Evolutionary conservation across 2,329 filamentous ascomycete genomes (phyloP).

Genomic region (Thielaviopsis populi): DNA sequence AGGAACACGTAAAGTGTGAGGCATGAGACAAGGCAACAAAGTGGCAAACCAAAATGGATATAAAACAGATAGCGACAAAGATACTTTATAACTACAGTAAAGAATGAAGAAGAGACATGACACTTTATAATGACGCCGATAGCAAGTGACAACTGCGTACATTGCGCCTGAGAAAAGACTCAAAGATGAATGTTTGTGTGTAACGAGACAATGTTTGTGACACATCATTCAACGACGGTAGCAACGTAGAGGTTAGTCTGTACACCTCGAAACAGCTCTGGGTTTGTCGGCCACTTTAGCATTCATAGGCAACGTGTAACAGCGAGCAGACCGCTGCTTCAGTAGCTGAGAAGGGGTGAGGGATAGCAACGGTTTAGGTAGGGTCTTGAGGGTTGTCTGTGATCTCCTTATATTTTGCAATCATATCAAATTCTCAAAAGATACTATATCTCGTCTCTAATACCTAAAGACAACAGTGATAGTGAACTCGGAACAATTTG

Average conservation of each 20-base stretch:
- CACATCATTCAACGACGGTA: neutral
- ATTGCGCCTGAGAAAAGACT: neutral
- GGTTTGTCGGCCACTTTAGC: neutral
- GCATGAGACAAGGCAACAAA: too few relatives aligned
- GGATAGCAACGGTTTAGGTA: too few relatives aligned
- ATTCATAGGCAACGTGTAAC: neutral
- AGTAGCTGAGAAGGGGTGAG: too few relatives aligned
- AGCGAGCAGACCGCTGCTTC: neutral
- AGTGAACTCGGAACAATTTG: too few relatives aligned
- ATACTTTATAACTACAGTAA: too few relatives aligned
- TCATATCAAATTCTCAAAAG: too few relatives aligned
- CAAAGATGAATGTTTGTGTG: neutral
- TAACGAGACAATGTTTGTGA: neutral
- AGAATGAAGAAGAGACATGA: neutral
- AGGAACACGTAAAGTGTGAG: too few relatives aligned
- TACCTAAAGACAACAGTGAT: too few relatives aligned
- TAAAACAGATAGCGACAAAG: too few relatives aligned
- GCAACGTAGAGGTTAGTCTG: neutral
- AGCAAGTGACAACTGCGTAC: neutral
- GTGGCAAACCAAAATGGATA: too few relatives aligned
- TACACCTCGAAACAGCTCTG: neutral
- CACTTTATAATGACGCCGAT: neutral
- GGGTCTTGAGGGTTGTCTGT: neutral
- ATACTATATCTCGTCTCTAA: too few relatives aligned
- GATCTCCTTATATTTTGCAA: neutral